These are phyloP conservation scores for Amylostereum areolatum DNA, from an alignment of 1,284 basidiomycete genomes.

Conservation along the genomic window DNA sequence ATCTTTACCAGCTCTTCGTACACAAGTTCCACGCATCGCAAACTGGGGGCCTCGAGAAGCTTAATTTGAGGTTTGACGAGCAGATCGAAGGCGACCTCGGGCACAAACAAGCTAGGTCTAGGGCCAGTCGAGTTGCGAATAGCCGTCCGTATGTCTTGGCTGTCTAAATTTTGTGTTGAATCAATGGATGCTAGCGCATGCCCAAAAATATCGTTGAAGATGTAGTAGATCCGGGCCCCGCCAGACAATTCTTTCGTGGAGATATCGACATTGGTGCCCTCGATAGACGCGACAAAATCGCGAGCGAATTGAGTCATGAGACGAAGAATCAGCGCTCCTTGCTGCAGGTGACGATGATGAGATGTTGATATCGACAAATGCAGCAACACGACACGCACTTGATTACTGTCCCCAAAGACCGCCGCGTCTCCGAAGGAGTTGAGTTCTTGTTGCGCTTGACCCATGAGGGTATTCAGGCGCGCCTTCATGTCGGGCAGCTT, in stretches of 20 bases:
- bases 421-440: conserved; percentile 94
- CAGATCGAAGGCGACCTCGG: conserved; percentile 95
- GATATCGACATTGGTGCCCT: conserved; percentile 95
- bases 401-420: conserved; percentile 88
- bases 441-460: conserved; percentile 97
- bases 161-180: conserved; percentile 85
- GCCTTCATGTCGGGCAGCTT: conserved; percentile 99
- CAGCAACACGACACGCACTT: conserved; percentile 33
- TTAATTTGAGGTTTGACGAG: conserved; percentile 99
- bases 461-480: conserved; percentile 95
- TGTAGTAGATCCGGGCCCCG: conserved; percentile 97
- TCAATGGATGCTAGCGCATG: conserved; percentile 88
- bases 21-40: conserved; percentile 96
- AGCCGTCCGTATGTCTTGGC: conserved; percentile 84
- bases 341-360: conserved; percentile 28
- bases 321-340: conserved; percentile 86
- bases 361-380: not conserved
- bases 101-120: conserved; percentile 92
- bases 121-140: conserved; percentile 99
- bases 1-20: conserved; percentile 99
- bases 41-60: conserved; percentile 86
- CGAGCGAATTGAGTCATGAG: conserved; percentile 99
- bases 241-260: conserved; percentile 99
- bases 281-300: conserved; percentile 96
- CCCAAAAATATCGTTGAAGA: conserved; percentile 99